Conservation (phyloP, 441 rosid genomes). For the Jatropha podagrica region DNA sequence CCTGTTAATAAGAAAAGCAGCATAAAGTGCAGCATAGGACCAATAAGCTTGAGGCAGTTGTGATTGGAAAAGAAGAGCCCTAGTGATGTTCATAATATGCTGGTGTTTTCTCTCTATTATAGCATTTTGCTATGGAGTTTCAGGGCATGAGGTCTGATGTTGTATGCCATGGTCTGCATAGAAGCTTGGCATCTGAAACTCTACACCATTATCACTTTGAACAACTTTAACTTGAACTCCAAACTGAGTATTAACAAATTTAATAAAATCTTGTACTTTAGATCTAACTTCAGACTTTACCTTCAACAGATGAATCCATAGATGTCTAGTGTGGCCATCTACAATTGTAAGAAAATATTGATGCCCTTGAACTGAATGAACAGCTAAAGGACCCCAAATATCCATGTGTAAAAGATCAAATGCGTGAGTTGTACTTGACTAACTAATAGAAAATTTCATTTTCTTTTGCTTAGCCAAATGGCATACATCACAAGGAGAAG, state of each 20-base stretch:
- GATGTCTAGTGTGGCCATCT: too few relatives aligned
- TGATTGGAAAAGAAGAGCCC: neutral
- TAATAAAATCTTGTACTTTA: neutral
- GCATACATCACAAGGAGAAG: too few relatives aligned
- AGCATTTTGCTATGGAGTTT: neutral
- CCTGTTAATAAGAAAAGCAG: neutral
- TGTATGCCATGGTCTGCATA: neutral
- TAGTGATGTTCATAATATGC: neutral
- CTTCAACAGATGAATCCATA: too few relatives aligned
- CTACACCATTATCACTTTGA: neutral
- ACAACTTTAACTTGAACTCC: neutral
- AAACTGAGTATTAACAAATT: too few relatives aligned
- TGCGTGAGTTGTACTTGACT: too few relatives aligned
- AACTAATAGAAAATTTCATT: too few relatives aligned
- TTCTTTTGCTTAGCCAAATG: too few relatives aligned
- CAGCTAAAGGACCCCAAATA: too few relatives aligned
- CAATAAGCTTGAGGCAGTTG: neutral
- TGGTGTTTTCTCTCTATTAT: too few relatives aligned
- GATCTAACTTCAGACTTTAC: neutral
- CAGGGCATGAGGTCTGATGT: neutral
- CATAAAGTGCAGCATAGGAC: neutral
- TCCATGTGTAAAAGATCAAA: too few relatives aligned
- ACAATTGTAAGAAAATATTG: too few relatives aligned
- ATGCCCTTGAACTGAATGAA: too few relatives aligned
- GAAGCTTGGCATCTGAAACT: neutral